These are phyloP conservation scores for Raddia distichophylla DNA, from an alignment of 176 grass and related monocot genomes.

Conservation along the genomic window DNA sequence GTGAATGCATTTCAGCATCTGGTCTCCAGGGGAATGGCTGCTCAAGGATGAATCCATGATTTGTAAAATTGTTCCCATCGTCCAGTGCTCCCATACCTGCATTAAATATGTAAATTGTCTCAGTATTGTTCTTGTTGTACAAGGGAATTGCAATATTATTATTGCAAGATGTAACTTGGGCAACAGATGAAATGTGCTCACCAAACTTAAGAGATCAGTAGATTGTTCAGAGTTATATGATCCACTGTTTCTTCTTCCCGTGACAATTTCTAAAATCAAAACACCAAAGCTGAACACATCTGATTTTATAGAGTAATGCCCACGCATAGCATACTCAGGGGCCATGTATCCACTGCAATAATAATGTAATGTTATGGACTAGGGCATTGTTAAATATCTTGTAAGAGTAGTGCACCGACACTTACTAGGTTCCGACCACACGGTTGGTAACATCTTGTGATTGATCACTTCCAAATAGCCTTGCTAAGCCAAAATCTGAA, in stretches of 20 bases:
- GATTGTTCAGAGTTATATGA: conserved; percentile 36
- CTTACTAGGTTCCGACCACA: conserved; percentile 81
- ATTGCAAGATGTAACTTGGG: not conserved
- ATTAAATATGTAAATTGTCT: not conserved
- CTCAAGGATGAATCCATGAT: conserved; percentile 51
- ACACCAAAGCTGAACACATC: conserved; percentile 78
- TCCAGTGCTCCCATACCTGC: conserved; percentile 78
- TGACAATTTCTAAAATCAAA: conserved; percentile 73
- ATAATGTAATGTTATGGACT: not conserved
- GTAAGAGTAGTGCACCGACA: conserved; percentile 2
- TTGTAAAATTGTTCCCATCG: conserved; percentile 43
- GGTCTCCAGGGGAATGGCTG: conserved; percentile 43
- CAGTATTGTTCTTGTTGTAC: not conserved
- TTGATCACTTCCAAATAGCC: conserved; percentile 63
- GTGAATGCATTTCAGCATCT: conserved; percentile 58
- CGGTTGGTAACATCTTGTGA: conserved; percentile 55
- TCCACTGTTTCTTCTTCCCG: conserved; percentile 56
- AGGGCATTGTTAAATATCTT: not conserved
- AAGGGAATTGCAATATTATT: not conserved
- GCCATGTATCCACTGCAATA: conserved; percentile 59
- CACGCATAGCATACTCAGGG: conserved; percentile 66
- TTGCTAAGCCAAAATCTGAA: conserved; percentile 76
- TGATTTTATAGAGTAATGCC: conserved; percentile 70
- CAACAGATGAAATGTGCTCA: conserved; percentile 34
- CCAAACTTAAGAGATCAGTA: conserved; percentile 57